Percentiles rank a stretch among this genome's conserved stretches.
Evolutionary conservation across 257 asterid species (phyloP).

Genomic region (Verbena officinalis): DNA sequence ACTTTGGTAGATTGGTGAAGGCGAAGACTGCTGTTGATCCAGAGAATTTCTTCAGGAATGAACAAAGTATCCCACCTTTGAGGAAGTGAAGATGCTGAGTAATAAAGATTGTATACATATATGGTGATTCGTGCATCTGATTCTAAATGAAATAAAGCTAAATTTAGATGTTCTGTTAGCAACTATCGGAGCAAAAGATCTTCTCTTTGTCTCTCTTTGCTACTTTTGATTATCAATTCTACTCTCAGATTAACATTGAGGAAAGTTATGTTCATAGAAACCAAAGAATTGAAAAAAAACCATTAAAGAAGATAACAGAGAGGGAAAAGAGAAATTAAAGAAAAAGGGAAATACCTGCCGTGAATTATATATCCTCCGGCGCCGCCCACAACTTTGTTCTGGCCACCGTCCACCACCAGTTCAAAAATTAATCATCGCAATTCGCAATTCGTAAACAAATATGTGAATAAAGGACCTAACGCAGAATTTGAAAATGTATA

Average conservation of each 20-base stretch:
- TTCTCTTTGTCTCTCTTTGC: too few relatives aligned
- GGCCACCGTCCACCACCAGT: not conserved
- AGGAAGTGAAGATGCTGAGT: constrained; percentile 23
- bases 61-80: constrained; percentile 53
- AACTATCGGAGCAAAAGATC: too few relatives aligned
- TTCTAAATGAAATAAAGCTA: too few relatives aligned
- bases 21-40: constrained; percentile 64
- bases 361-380: too few relatives aligned
- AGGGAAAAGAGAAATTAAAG: not conserved
- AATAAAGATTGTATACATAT: not conserved
- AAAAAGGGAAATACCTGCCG: not conserved
- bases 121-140: too few relatives aligned
- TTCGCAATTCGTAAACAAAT: not conserved
- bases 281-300: not conserved
- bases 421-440: not conserved
- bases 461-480: too few relatives aligned
- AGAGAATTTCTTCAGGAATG: constrained; percentile 53
- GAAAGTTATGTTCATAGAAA: not conserved
- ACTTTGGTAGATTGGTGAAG: constrained; percentile 56
- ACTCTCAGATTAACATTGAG: too few relatives aligned
- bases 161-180: too few relatives aligned
- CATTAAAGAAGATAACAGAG: not conserved
- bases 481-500: too few relatives aligned
- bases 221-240: too few relatives aligned
- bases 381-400: not conserved